Evolutionary conservation across 805 yeast species (phyloP).

Genomic region (Metschnikowia lunata): DNA sequence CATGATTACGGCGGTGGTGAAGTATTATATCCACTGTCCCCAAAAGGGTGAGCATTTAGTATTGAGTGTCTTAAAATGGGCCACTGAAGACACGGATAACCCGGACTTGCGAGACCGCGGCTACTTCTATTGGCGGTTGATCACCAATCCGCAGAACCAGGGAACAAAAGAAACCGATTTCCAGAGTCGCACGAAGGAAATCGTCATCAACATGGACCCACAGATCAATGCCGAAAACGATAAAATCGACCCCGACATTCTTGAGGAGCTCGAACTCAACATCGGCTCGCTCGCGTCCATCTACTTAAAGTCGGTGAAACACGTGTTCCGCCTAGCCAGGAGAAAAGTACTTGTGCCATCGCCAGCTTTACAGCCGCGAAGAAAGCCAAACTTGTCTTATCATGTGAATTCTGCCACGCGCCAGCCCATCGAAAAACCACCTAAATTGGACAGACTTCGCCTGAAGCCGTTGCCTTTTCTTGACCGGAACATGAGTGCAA

Average conservation of each 20-base stretch:
- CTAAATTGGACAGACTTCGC: neutral
- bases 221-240: constrained; percentile 63
- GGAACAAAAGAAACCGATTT: constrained; percentile 39
- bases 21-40: constrained; percentile 58
- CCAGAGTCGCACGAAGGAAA: constrained; percentile 34
- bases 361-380: constrained; percentile 34
- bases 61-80: constrained; percentile 54
- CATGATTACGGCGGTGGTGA: constrained; percentile 68
- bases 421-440: constrained; percentile 9
- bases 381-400: constrained; percentile 7
- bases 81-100: constrained; percentile 70
- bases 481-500: constrained; percentile 6
- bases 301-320: constrained; percentile 78
- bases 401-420: constrained; percentile 11
- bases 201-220: constrained; percentile 63
- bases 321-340: constrained; percentile 66
- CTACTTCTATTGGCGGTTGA: constrained; percentile 76
- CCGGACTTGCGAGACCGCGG: constrained; percentile 89
- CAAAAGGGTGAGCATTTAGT: constrained; percentile 52
- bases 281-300: constrained; percentile 82
- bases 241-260: constrained; percentile 58
- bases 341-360: constrained; percentile 47
- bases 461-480: constrained; percentile 11
- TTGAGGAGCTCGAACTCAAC: constrained; percentile 79
- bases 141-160: constrained; percentile 36